These are phyloP conservation scores for Fistulifera pelliculosa DNA, from an alignment of 108 stramenopile genomes.

Conservation along the genomic window DNA sequence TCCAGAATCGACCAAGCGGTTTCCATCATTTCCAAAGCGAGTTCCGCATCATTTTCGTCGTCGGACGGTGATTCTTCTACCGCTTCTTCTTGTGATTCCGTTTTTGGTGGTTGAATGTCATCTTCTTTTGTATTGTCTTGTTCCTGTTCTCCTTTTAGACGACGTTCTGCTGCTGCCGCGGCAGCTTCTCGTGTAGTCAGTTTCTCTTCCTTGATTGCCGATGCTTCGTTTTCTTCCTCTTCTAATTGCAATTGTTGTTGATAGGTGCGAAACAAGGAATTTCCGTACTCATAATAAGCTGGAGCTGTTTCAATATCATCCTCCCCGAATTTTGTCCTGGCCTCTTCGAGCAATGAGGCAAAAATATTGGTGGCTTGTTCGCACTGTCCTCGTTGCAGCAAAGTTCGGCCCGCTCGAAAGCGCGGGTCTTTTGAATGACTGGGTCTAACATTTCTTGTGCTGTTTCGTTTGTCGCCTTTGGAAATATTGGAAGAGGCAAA, in stretches of 20 bases:
- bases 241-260: slow-evolving; percentile 9
- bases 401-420: slow-evolving; percentile 30
- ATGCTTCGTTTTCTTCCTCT: slow-evolving; percentile 13
- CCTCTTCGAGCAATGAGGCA: slow-evolving; percentile 54
- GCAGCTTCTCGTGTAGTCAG: slow-evolving; percentile 18
- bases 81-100: not conserved
- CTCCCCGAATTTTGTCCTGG: slow-evolving; percentile 30
- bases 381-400: slow-evolving; percentile 31
- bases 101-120: not conserved
- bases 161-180: slow-evolving; percentile 36
- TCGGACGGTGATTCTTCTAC: not conserved
- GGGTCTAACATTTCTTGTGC: slow-evolving; percentile 7
- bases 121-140: slow-evolving; percentile 9
- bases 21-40: slow-evolving; percentile 80
- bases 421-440: slow-evolving; percentile 35
- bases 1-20: slow-evolving; percentile 53
- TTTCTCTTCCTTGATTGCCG: slow-evolving; percentile 10
- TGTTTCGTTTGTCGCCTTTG: not conserved
- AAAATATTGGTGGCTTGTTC: slow-evolving; percentile 58
- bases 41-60: slow-evolving; percentile 13
- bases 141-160: slow-evolving; percentile 6
- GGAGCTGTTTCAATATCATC: slow-evolving; percentile 48
- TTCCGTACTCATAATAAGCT: slow-evolving; percentile 76
- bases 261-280: slow-evolving; percentile 52
- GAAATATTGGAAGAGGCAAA: too few relatives aligned